phyloP scores from a whole-genome alignment of 805 yeast species.

The Nakazawaea peltata region DNA sequence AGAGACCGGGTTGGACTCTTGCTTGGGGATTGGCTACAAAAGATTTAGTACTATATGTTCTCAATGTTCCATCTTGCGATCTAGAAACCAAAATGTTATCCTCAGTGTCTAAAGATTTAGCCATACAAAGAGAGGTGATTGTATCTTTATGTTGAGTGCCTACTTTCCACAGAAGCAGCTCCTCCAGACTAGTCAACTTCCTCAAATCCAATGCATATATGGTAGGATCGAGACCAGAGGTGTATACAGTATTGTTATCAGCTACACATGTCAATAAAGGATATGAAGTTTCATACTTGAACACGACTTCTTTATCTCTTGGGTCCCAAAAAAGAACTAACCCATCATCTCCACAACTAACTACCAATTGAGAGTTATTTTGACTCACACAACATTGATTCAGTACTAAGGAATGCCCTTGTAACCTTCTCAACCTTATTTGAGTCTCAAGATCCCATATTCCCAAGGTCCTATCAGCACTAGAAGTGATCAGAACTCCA shows the following conservation, averaged over 20 bases:
- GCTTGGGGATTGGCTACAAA: conserved; percentile 29
- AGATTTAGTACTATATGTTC: conserved; percentile 46
- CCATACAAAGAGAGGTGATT: conserved; percentile 34
- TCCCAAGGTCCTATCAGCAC: conserved; percentile 57
- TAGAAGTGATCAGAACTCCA: conserved; percentile 34
- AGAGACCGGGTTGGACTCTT: conserved; percentile 34
- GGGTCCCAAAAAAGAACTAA: conserved; percentile 55
- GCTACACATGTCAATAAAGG: conserved; percentile 50
- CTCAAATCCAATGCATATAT: conserved; percentile 49
- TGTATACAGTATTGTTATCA: conserved; percentile 32
- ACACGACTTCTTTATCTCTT: conserved; percentile 38
- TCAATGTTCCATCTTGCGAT: conserved; percentile 48
- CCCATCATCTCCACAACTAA: conserved; percentile 66
- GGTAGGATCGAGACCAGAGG: conserved; percentile 63
- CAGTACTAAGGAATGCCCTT: conserved; percentile 43
- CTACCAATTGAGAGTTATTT: conserved; percentile 20
- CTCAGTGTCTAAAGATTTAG: conserved; percentile 38
- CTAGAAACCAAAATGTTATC: conserved; percentile 34
- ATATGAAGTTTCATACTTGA: conserved; percentile 34
- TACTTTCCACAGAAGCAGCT: no score
- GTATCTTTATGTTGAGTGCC: no score
- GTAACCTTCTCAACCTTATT: conserved; percentile 40
- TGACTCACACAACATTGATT: conserved; percentile 40
- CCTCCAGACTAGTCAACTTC: no score
- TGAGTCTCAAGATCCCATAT: conserved; percentile 59